Evolutionary conservation across 345 rosid genomes (phyloP), one percentile per base, ranked within the genome.

Genomic region (Acer yangbiense): DNA sequence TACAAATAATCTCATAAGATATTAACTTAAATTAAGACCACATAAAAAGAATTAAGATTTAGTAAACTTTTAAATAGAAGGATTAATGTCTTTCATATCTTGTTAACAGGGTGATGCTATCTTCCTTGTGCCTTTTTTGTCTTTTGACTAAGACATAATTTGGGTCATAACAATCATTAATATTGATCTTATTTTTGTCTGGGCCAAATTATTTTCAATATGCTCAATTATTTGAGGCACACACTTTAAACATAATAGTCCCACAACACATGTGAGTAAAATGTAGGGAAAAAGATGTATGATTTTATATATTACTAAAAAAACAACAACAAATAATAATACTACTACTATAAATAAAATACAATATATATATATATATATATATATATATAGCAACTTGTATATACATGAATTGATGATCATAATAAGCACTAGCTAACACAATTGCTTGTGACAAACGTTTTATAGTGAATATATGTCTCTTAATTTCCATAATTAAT

Each of bases 81-180:
- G 41, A 69, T 48, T 27, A 25, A 14, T 46, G 50, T 46, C 4
- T 50, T 52, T 27, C 14, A 70, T 50, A 14, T 17, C 23, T 44
- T 52, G 35, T 52, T 3, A 44, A 25, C 16, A 6, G 57, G n/a
- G 62, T 52, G 60, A 20, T 70, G 73, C 41, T 52, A 14, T 5
- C 21, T 39, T 67, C 7, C 23, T 50, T n/a, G 14, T 43, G 44
- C 73, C 62, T 27, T 20, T 20, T 20, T 3, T 21, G 54, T 35
- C 69, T 74, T 64, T 63, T 46, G 69, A 60, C 68, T 21, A 23
- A 57, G 16, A 73, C 55, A 62, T 17, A 39, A 35, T 65, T 9
- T 75, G 32, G 71, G 65, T 65, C 52, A 29, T 21, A n/a, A 23
- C 48, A 75, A 74, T 74, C 62, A 74, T 63, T 63, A 55, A 64